A percentile compares a stretch with the other conserved stretches of the same genome.
phyloP scores from a whole-genome alignment of 2,329 filamentous ascomycete genomes.

The Aureobasidium lini region DNA sequence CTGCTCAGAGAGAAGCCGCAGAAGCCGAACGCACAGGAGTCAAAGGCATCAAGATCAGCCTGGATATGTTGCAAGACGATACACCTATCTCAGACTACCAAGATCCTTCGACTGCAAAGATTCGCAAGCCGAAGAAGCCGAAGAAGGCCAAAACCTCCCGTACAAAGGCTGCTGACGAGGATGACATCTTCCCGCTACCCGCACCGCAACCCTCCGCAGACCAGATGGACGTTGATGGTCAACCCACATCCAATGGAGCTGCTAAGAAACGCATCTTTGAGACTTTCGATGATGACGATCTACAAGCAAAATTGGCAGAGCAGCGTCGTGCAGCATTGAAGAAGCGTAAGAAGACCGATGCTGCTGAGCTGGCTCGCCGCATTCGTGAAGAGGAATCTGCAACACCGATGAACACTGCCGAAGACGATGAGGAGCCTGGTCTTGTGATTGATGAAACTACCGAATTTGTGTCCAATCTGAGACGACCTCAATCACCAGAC shows the following conservation, averaged over 20 bases:
- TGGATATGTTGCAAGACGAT: conserved; percentile 63
- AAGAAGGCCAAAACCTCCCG: conserved; percentile 67
- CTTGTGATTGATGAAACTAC: conserved; percentile 94
- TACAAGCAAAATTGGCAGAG: conserved; percentile 77
- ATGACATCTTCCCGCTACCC: conserved; percentile 40
- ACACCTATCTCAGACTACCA: conserved; percentile 77
- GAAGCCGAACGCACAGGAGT: conserved; percentile 48
- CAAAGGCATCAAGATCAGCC: conserved; percentile 63
- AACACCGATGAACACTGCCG: conserved; percentile 49
- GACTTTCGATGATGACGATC: conserved; percentile 76
- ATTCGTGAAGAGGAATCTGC: conserved; percentile 56
- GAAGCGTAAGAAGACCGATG: conserved; percentile 79
- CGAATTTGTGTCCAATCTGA: conserved; percentile 84
- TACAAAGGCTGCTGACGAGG: conserved; percentile 58
- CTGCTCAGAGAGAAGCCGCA: conserved; percentile 33
- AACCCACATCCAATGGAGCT: conserved; percentile 22
- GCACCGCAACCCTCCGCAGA: conserved; percentile 34
- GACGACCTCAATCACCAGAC: conserved; percentile 48
- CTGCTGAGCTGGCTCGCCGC: conserved; percentile 79
- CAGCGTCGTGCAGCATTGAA: conserved; percentile 79
- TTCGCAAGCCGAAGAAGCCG: conserved; percentile 87
- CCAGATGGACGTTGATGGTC: conserved; percentile 68
- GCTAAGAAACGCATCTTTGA: conserved; percentile 35
- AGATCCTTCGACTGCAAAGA: conserved; percentile 76
- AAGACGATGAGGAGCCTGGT: conserved; percentile 51